phyloP scores from a whole-genome alignment of 176 grass and related monocot genomes.

The Oryza glumipatula region DNA sequence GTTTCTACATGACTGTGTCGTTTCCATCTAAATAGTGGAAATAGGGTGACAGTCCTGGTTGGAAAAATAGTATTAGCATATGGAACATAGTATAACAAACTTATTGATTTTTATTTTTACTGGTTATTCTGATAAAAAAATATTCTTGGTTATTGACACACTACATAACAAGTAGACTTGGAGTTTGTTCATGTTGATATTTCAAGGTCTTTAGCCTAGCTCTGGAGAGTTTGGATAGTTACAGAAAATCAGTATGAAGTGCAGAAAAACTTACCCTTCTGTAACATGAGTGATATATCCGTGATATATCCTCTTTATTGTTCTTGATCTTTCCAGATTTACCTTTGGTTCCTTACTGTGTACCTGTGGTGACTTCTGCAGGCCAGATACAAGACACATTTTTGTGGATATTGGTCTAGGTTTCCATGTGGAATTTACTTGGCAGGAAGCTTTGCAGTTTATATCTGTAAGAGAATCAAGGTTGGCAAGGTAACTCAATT shows the following conservation, averaged over 20 bases:
- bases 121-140: neutral
- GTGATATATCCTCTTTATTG: neutral
- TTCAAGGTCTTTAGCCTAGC: slow-evolving; percentile 10
- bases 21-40: neutral
- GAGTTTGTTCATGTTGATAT: neutral
- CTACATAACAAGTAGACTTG: neutral
- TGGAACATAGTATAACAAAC: neutral
- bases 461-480: slow-evolving; percentile 86
- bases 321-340: slow-evolving; percentile 10
- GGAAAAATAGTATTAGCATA: neutral
- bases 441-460: slow-evolving; percentile 83
- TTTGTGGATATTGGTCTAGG: slow-evolving; percentile 92
- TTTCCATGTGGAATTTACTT: slow-evolving; percentile 97
- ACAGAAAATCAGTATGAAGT: neutral
- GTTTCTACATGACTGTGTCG: neutral
- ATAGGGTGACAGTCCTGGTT: neutral
- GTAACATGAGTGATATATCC: neutral
- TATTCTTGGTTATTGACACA: neutral
- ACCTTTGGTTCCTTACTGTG: neutral
- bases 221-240: slow-evolving; percentile 4
- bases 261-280: neutral
- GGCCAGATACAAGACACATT: slow-evolving; percentile 79
- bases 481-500: slow-evolving; percentile 60
- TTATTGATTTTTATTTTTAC: slow-evolving; percentile 18
- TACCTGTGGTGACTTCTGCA: slow-evolving; percentile 28